These are phyloP conservation scores for Pseudocercospora musae DNA, from an alignment of 2,329 filamentous ascomycete species.

Conservation along the genomic window DNA sequence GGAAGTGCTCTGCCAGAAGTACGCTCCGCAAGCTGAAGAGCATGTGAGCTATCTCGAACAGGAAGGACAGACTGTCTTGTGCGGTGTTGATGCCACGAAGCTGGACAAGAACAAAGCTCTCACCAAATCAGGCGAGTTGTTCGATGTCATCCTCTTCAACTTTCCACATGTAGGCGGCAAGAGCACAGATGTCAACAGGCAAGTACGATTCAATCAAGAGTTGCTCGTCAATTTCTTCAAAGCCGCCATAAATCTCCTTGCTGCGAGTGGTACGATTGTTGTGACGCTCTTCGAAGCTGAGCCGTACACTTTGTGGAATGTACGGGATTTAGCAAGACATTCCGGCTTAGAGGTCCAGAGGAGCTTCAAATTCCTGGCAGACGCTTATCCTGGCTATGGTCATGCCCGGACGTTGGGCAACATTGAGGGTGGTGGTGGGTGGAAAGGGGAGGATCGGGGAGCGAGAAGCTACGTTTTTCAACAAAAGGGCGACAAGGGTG, in stretches of 20 bases:
- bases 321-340: constrained; percentile 80
- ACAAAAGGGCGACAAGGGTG: constrained; percentile 32
- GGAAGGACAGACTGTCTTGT: constrained; percentile 51
- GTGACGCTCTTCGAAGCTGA: constrained; percentile 90
- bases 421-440: constrained; percentile 43
- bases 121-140: constrained; percentile 43
- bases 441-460: constrained; percentile 49
- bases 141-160: constrained; percentile 86
- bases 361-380: constrained; percentile 67
- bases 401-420: constrained; percentile 71
- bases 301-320: constrained; percentile 94
- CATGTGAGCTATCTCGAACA: constrained; percentile 56
- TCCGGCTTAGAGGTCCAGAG: constrained; percentile 65
- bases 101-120: constrained; percentile 49
- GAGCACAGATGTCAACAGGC: constrained; percentile 87
- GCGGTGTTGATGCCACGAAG: constrained; percentile 65
- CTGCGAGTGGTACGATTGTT: constrained; percentile 60
- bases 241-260: constrained; percentile 52
- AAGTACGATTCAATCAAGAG: constrained; percentile 88
- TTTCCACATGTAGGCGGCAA: constrained; percentile 95
- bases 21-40: constrained; percentile 61
- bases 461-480: constrained; percentile 49
- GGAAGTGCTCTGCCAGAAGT: constrained; percentile 62
- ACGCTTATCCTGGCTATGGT: constrained; percentile 68
- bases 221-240: constrained; percentile 68